Base-by-base conservation (phyloP, 192 early-diverging fungal genomes). In the Endogone sp. region DNA sequence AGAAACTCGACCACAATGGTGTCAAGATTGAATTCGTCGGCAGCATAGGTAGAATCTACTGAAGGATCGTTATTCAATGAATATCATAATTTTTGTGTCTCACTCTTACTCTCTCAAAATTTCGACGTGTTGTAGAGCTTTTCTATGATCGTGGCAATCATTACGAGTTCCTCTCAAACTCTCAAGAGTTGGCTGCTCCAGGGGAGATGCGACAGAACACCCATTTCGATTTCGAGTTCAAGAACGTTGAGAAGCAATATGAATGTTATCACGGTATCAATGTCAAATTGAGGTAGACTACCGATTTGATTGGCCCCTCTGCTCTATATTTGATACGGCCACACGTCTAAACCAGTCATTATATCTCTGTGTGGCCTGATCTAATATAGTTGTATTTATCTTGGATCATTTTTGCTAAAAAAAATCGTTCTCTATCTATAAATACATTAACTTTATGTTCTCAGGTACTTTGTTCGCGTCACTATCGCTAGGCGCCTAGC, bases 1-100 rank as follows among this genome's bases (percentile, higher is more conserved):
- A 96, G 77, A 90, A 87, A 67, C 79, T 98, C 59, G 97, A 99
- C 75, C 98, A 99, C 84, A 91, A 95, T 64, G 98, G 98, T 25
- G 98, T 99, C 68, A 98, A 97, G 73, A 92, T 98, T 49, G 95
- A 99, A 78, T 98, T 98, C 80, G 88, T 99, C n/a, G 98, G 98
- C 29, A 89, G 93, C 74, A 99, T 95, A 73, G 91, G 93, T 95
- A 87, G 71, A 62, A 26, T 44, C 31, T 20, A 63, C 3, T 22
- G 9, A 6, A 22, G 1, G 16, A 49, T 11, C 16, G 6, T 1
- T 1, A 16, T 49, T 49, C 16, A 6, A 1, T 49, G 6, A 11
- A 49, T 49, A 31, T 29, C 10, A 70, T n/a, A 62, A 68, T 72
- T 73, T n/a, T 22, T 4, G 32, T 31, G 63, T 37, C 49, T 56